Conservation (phyloP, 2,329 filamentous ascomycete species). For the Balansia obtecta region DNA sequence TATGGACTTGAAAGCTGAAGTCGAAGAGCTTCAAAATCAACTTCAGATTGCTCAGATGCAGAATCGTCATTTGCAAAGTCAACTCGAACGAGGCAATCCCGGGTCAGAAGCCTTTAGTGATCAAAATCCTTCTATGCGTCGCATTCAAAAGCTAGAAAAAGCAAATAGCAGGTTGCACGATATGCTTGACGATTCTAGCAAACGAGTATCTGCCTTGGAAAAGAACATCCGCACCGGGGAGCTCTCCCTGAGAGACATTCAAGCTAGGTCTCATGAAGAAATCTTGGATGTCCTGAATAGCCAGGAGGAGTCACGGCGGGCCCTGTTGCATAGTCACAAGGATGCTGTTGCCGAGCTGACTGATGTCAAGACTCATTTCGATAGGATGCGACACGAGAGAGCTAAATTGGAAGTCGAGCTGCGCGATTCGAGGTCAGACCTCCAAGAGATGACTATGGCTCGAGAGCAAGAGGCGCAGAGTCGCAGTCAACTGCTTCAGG, state of each 20-base stretch:
- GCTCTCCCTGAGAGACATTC: conserved; percentile 78
- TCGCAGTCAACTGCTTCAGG: conserved; percentile 76
- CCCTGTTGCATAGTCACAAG: conserved; percentile 74
- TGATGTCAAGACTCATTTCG: conserved; percentile 76
- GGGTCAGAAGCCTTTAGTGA: conserved; percentile 56
- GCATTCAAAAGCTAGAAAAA: conserved; percentile 83
- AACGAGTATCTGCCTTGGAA: conserved; percentile 83
- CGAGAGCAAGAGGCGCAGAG: conserved; percentile 82
- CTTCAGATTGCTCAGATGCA: conserved; percentile 92
- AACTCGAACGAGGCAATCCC: conserved; percentile 60
- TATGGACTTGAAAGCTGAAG: conserved; percentile 81
- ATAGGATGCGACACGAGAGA: conserved; percentile 74
- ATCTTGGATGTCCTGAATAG: conserved; percentile 85
- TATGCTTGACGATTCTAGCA: conserved; percentile 85
- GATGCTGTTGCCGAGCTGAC: conserved; percentile 73
- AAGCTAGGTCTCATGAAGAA: conserved; percentile 88
- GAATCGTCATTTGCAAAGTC: conserved; percentile 81
- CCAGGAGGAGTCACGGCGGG: conserved; percentile 78
- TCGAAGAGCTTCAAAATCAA: conserved; percentile 88
- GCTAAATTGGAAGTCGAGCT: conserved; percentile 74
- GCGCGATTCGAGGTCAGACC: conserved; percentile 69
- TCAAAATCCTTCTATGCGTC: conserved; percentile 64
- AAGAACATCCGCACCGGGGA: conserved; percentile 78
- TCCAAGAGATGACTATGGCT: conserved; percentile 65
- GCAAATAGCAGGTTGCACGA: conserved; percentile 87